A percentile compares a stretch with the other conserved stretches of the same genome.
These are phyloP conservation scores for Podaxis rugospora DNA, from an alignment of 768 basidiomycete genomes.

Conservation along the genomic window DNA sequence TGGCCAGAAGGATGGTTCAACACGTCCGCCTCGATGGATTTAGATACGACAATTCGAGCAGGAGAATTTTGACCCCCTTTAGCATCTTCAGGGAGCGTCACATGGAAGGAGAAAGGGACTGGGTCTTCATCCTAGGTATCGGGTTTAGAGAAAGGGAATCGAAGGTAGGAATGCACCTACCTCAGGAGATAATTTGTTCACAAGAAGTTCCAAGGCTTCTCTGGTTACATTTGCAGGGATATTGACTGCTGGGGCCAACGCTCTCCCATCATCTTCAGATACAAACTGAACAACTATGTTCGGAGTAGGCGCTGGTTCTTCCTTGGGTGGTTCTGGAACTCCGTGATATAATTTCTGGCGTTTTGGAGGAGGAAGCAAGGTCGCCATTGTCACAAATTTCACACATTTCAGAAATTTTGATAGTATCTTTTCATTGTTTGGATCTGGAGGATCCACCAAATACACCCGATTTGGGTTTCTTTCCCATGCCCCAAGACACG, in stretches of 20 bases:
- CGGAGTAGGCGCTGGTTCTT: slow-evolving; percentile 40
- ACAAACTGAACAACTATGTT: slow-evolving; percentile 91
- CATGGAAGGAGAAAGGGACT: slow-evolving; percentile 89
- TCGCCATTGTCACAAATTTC: slow-evolving; percentile 56
- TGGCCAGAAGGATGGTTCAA: slow-evolving; percentile 65
- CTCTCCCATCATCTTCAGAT: slow-evolving; percentile 76
- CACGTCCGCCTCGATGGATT: slow-evolving; percentile 80
- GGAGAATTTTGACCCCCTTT: slow-evolving; percentile 48
- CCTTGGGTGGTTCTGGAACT: slow-evolving; percentile 57
- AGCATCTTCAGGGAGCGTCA: slow-evolving; percentile 60
- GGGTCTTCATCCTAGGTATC: slow-evolving; percentile 72
- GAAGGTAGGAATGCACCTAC: slow-evolving; percentile 34
- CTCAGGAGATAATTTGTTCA: slow-evolving; percentile 80
- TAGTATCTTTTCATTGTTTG: not conserved
- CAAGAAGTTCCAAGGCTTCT: slow-evolving; percentile 81
- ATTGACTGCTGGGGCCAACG: slow-evolving; percentile 84
- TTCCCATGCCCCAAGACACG: not conserved
- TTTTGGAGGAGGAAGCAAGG: slow-evolving; percentile 84
- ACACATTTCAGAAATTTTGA: not conserved
- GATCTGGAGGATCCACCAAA: slow-evolving; percentile 8
- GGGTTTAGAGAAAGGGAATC: slow-evolving; percentile 12
- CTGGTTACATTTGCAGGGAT: slow-evolving; percentile 83
- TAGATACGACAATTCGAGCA: slow-evolving; percentile 77
- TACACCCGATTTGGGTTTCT: not conserved
- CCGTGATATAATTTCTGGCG: slow-evolving; percentile 81